Conservation (phyloP, 225 moss, liverwort and hornwort species). For the Pleurozium schreberi region DNA sequence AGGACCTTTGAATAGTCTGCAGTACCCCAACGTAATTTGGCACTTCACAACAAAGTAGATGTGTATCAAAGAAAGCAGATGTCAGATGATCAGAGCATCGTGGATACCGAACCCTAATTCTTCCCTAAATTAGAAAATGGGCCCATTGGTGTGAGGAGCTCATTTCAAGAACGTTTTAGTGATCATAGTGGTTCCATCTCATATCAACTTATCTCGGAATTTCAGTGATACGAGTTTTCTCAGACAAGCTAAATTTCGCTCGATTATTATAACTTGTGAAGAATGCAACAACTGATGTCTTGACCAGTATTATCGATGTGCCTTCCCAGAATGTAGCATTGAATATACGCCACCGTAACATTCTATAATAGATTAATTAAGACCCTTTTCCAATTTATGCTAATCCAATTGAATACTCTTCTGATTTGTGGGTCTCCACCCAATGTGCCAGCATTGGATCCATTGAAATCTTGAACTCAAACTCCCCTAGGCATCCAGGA, state of each 20-base stretch:
- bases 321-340: not conserved
- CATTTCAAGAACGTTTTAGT: not conserved
- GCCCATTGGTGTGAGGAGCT: not conserved
- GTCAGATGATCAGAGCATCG: not conserved
- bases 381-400: not conserved
- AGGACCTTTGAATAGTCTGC: slow-evolving; percentile 62
- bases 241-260: not conserved
- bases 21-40: not conserved
- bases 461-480: not conserved
- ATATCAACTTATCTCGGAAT: not conserved
- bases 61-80: not conserved
- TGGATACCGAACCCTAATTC: not conserved
- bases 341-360: not conserved
- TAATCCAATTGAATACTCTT: not conserved
- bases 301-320: not conserved
- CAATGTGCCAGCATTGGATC: not conserved
- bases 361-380: not conserved
- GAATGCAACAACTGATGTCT: not conserved
- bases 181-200: not conserved
- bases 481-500: not conserved
- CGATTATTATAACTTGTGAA: not conserved
- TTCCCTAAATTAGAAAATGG: not conserved
- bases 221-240: not conserved
- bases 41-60: not conserved
- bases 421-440: not conserved